Percentiles rank a stretch among this genome's conserved stretches.
Evolutionary conservation across 345 rosid genomes (phyloP).

Genomic region (Acer campestre): DNA sequence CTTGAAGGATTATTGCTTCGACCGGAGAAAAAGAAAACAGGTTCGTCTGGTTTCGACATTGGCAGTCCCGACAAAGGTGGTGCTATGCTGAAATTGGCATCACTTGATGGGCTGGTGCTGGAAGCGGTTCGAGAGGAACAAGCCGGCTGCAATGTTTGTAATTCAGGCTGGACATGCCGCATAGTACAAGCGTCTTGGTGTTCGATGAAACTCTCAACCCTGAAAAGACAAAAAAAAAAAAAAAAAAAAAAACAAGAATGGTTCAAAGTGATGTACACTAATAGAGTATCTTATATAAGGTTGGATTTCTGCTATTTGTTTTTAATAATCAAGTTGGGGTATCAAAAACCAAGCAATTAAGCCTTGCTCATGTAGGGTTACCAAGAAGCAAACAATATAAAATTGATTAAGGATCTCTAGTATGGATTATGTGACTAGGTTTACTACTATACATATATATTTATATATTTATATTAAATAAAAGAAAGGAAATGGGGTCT

Average conservation of each 20-base stretch:
- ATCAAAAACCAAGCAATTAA: not conserved
- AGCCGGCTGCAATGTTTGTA: conserved; percentile 42
- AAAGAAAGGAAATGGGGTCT: conserved; percentile 26
- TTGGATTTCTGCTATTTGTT: conserved; percentile 24
- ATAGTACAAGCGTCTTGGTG: conserved; percentile 78
- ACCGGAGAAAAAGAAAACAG: conserved; percentile 22
- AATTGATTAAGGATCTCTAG: conserved; percentile 27
- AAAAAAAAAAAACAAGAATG: conserved; percentile 15
- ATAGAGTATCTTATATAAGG: not conserved
- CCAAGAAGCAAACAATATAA: conserved; percentile 43
- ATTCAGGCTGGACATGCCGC: conserved; percentile 52
- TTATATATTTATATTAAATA: conserved; percentile 22
- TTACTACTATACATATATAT: not conserved
- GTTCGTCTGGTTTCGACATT: conserved; percentile 22
- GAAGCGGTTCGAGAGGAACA: conserved; percentile 78
- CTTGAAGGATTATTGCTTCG: conserved; percentile 25
- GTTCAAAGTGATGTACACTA: conserved; percentile 14
- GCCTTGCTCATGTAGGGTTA: conserved; percentile 37
- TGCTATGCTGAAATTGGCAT: conserved; percentile 55
- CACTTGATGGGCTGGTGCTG: conserved; percentile 72
- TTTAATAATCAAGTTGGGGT: conserved; percentile 12
- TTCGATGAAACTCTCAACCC: conserved; percentile 89
- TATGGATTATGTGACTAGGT: conserved; percentile 29
- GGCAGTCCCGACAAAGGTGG: conserved; percentile 37
- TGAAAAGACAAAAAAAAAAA: conserved; percentile 20